Base-by-base conservation (phyloP, 768 basidiomycete genomes). In the Tricholoma terreum region DNA sequence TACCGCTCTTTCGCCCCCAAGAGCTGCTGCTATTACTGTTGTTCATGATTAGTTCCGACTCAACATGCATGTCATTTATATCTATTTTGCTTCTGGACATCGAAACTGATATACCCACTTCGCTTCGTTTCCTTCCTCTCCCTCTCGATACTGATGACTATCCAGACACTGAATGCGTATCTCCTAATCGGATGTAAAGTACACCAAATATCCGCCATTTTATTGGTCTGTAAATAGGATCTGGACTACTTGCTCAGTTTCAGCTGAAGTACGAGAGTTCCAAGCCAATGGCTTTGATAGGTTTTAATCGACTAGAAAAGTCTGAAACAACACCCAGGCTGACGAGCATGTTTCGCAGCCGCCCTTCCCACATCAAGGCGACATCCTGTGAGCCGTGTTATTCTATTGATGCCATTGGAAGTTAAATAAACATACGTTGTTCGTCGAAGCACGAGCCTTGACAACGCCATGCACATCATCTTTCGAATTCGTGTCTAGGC, bases 181-280 rank as follows among this genome's bases (percentile, higher is more conserved):
- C 52, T 57, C 52, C 27, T 31, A 45, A 54, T 48, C 30, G 63
- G 59, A 63, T 66, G 62, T 63, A 65, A 53, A 60, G 12, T 63
- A 61, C 52, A 55, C 48, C 55, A 35, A 58, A 38, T 19, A 42
- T 40, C 22, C 15, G 17, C 24, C 24, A 52, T 36, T 43, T 12
- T 22, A 22, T 22, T 43, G 11, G 7, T 30, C 6, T 48, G 27
- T 24, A 0, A 22, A 46, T 27, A 15, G 6, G 7, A 9, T 24
- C 14, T 24, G 19, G 19, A 31, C n/a, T 9, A 49, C 30, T 9
- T 46, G 22, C 50, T 54, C 31, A 62, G 24, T 60, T 77, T 21
- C 89, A 86, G 70, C 89, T 90, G 67, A 95, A 97, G 70, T 95
- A 97, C 35, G 94, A 92, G 40, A 98, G 77, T 69, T 98, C 94